Evolutionary conservation across 352 stramenopile species (phyloP).

Genomic region (Pythium coloratum): DNA sequence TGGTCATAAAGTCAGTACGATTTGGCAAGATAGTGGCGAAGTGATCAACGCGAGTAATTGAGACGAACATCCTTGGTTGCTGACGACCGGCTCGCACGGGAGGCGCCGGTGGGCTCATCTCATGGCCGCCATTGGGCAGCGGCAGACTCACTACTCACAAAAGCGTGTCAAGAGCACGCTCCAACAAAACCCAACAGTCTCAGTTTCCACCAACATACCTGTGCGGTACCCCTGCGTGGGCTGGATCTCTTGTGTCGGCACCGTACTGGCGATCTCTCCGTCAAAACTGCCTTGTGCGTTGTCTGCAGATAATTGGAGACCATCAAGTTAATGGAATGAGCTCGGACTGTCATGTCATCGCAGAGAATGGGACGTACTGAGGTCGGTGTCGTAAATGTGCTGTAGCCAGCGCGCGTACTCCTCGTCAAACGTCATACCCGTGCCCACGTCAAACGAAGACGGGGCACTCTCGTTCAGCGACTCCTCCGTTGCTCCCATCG

Average conservation of each 20-base stretch:
- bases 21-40: not conserved
- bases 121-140: slow-evolving; percentile 32
- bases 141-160: slow-evolving; percentile 56
- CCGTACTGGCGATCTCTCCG: slow-evolving; percentile 11
- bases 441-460: slow-evolving; percentile 62
- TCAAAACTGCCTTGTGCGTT: slow-evolving; percentile 34
- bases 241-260: slow-evolving; percentile 34
- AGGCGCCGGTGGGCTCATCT: slow-evolving; percentile 26
- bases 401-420: slow-evolving; percentile 88
- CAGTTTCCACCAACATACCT: slow-evolving; percentile 25
- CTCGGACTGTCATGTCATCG: not conserved
- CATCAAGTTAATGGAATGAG: slow-evolving; percentile 1
- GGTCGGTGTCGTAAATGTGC: slow-evolving; percentile 83
- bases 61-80: slow-evolving; percentile 35
- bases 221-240: slow-evolving; percentile 36
- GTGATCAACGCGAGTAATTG: too few relatives aligned
- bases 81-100: slow-evolving; percentile 28
- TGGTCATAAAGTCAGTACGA: not conserved
- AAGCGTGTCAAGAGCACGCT: not conserved
- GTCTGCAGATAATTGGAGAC: slow-evolving; percentile 13
- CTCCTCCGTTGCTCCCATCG: slow-evolving; percentile 71
- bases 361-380: slow-evolving; percentile 46
- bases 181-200: too few relatives aligned
- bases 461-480: slow-evolving; percentile 65
- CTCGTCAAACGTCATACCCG: slow-evolving; percentile 79